Conservation (phyloP, 441 rosid genomes). For the Mallotus japonicus region DNA sequence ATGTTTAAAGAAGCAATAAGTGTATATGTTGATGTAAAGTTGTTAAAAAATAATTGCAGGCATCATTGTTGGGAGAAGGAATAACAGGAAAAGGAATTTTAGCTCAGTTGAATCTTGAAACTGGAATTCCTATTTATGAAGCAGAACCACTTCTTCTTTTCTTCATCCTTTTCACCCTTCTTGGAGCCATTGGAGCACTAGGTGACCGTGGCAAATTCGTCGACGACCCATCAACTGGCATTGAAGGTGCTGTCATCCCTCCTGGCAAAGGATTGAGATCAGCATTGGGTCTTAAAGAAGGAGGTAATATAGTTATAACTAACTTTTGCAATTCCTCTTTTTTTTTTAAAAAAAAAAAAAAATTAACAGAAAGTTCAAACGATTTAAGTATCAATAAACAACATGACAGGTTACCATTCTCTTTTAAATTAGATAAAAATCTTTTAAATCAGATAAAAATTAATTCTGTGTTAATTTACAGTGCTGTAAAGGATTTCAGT, state of each 20-base stretch:
- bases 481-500: too few relatives aligned
- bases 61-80: slow-evolving; percentile 82
- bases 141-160: slow-evolving; percentile 95
- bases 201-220: slow-evolving; percentile 90
- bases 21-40: too few relatives aligned
- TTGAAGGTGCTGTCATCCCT: slow-evolving; percentile 69
- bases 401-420: too few relatives aligned
- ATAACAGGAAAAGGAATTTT: slow-evolving; percentile 89
- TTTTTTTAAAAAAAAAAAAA: too few relatives aligned
- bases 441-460: too few relatives aligned
- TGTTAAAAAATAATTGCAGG: slow-evolving; percentile 37
- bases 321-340: too few relatives aligned
- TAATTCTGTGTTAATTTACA: too few relatives aligned
- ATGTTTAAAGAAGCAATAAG: not conserved
- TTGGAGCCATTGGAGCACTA: slow-evolving; percentile 93
- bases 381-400: too few relatives aligned
- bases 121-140: slow-evolving; percentile 90
- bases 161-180: slow-evolving; percentile 87
- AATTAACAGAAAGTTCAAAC: too few relatives aligned
- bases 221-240: slow-evolving; percentile 68
- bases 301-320: slow-evolving; percentile 44
- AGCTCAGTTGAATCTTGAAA: slow-evolving; percentile 73
- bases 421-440: too few relatives aligned
- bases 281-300: slow-evolving; percentile 79
- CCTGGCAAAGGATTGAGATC: slow-evolving; percentile 68